Evolutionary conservation across 1,139 yeast species (phyloP), one percentile per base, ranked within the genome.

Genomic region (Yamadazyma conglobata): DNA sequence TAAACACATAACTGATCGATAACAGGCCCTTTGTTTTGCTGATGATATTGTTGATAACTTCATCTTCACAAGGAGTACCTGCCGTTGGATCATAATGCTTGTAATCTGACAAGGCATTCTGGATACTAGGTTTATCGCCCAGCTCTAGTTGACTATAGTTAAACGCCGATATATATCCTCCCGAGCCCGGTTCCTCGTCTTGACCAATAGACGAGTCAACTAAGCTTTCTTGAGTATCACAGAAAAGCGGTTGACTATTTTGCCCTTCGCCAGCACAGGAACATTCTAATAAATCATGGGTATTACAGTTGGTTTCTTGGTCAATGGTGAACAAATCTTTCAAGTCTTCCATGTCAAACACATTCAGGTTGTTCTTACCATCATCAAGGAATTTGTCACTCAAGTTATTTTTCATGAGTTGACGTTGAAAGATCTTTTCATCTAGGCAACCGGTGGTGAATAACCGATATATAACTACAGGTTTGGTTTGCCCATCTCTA

Each of bases 401-500:
- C 31, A 91, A 58, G 33, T 82, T 89, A 37, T 67, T 77, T 54
- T 93, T 91, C 68, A 87, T 80, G 35, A 88, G 63, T 51, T 91
- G 98, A n/a, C 99, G 67, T 54, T 91, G 97, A 40, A 84, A 80
- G 5, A 91, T 88, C 58, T 91, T 91, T 51, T 91, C 99, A 52
- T 91, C 99, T 26, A 91, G 85, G 37, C 89, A 79, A 0, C 98
- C 98, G 0, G 94, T 77, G 0, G 89, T 81, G 28, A 83, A 60
- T n/a, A 91, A 56, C 41, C 98, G 68, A 51, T 91, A 93, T 17
- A 91, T 80, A 50, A 63, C 83, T 7, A 89, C 94, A 0, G 88
- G 89, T 31, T 60, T 70, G 32, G 58, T 70, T 52, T 91, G 98
- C 0, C 98, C 98, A 53, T 91, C 96, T 43, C 99, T 65, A 49